A percentile compares a stretch with the other conserved stretches of the same genome.
Conservation (phyloP, 2,329 filamentous ascomycete genomes). For the Neonectria faginata region DNA sequence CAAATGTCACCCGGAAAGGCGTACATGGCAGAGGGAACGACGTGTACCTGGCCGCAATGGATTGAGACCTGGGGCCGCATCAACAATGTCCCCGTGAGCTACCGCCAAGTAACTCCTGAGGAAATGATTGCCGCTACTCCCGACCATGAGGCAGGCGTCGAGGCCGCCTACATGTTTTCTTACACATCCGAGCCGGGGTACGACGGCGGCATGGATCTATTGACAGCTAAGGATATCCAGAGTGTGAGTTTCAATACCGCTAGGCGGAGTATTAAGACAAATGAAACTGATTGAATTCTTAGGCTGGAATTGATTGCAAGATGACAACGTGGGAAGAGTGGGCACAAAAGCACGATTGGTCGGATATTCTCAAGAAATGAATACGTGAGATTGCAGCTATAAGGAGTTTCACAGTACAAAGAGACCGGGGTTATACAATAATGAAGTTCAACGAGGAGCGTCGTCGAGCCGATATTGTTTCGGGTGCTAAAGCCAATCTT, state of each 20-base stretch:
- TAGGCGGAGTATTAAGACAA: too few relatives aligned
- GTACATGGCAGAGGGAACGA: conserved; percentile 62
- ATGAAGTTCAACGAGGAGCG: too few relatives aligned
- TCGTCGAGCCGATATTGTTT: too few relatives aligned
- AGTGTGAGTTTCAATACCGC: conserved; percentile 50
- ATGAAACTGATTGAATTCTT: too few relatives aligned
- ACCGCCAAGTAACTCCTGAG: conserved; percentile 54
- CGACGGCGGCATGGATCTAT: conserved; percentile 58
- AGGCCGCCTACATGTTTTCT: conserved; percentile 59
- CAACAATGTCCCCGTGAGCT: conserved; percentile 50
- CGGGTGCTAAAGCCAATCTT: too few relatives aligned
- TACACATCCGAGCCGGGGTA: conserved; percentile 63
- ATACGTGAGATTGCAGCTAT: too few relatives aligned
- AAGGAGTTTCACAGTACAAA: too few relatives aligned
- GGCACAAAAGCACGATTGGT: too few relatives aligned
- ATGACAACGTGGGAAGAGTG: too few relatives aligned
- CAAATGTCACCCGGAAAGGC: conserved; percentile 61
- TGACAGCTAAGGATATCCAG: conserved; percentile 57
- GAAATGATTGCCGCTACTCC: conserved; percentile 54
- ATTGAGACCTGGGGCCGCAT: conserved; percentile 55
- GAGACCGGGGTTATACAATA: too few relatives aligned
- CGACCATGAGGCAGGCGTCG: conserved; percentile 57
- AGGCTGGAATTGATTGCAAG: too few relatives aligned
- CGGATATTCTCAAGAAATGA: too few relatives aligned
- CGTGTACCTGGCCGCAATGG: conserved; percentile 60